phyloP scores from a whole-genome alignment of 2,329 filamentous ascomycete species.

The Xylariales sp. region DNA sequence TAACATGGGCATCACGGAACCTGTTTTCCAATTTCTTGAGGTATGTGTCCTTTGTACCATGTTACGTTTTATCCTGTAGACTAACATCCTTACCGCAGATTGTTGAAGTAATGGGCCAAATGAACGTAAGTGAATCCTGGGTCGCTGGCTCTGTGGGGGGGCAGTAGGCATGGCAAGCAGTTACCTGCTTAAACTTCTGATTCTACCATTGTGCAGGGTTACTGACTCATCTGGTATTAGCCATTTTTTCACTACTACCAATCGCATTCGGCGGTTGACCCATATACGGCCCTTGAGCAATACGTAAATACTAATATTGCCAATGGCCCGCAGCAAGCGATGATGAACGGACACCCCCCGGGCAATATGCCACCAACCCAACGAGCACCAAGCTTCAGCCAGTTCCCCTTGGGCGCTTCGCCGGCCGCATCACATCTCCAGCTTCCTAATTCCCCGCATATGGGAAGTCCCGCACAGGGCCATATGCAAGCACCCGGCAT shows the following conservation, averaged over 20 bases:
- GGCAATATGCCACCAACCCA: constrained; percentile 59
- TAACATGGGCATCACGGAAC: constrained; percentile 69
- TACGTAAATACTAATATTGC: constrained; percentile 65
- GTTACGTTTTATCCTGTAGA: constrained; percentile 25
- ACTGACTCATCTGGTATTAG: constrained; percentile 37
- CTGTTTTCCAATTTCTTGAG: constrained; percentile 74
- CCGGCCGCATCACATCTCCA: constrained; percentile 70
- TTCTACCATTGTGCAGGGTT: background rate
- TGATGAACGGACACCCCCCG: constrained; percentile 56
- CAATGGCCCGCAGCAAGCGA: constrained; percentile 50
- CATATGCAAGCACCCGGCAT: constrained; percentile 74
- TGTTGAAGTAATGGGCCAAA: constrained; percentile 74
- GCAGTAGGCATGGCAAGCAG: background rate
- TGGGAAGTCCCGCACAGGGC: constrained; percentile 70
- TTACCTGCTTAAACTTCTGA: background rate
- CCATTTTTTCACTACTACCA: constrained; percentile 71
- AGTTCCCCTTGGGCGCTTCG: constrained; percentile 70
- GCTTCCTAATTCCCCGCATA: constrained; percentile 71
- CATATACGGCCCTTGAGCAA: constrained; percentile 70
- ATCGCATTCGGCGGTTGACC: constrained; percentile 63
- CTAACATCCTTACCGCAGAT: constrained; percentile 56
- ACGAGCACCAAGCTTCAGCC: constrained; percentile 65
- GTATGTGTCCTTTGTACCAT: constrained; percentile 54
- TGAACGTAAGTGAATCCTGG: constrained; percentile 58
- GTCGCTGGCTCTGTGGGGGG: background rate